Conservation (phyloP, 106 monocot species). For the Acorus calamus region DNA sequence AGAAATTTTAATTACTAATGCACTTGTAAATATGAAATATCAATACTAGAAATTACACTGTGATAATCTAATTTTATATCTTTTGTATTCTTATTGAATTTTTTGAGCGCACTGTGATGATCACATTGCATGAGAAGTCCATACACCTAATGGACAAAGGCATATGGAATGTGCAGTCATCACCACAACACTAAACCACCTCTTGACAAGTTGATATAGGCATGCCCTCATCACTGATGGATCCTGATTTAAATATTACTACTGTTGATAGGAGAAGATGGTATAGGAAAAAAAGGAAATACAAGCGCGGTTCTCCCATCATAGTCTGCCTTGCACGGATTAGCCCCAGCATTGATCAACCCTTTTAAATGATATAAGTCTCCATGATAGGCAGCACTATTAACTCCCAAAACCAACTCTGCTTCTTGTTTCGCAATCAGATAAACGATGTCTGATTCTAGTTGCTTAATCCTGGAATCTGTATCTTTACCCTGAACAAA, state of each 20-base stretch:
- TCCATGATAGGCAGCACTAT: constrained; percentile 59
- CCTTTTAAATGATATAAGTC: constrained; percentile 51
- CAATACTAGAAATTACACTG: no score
- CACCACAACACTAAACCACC: no score
- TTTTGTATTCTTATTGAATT: no score
- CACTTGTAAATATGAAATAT: no score
- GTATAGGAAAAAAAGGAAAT: constrained; percentile 1
- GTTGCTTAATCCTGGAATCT: constrained; percentile 36
- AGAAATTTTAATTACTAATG: no score
- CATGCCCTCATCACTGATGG: background rate
- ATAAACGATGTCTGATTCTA: constrained; percentile 59
- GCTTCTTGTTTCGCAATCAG: constrained; percentile 66
- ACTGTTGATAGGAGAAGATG: no score
- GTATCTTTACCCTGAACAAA: constrained; percentile 38
- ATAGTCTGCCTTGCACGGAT: constrained; percentile 61
- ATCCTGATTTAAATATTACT: no score
- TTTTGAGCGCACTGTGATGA: no score
- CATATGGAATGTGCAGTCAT: no score
- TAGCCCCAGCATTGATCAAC: constrained; percentile 55
- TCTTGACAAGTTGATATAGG: background rate
- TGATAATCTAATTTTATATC: no score
- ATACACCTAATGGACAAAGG: no score
- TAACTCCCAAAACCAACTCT: constrained; percentile 49
- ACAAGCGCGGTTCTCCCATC: constrained; percentile 70
- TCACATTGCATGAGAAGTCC: no score